A percentile compares a stretch with the other conserved stretches of the same genome.
These are phyloP conservation scores for Alternaria alternata DNA, from an alignment of 2,329 filamentous ascomycete genomes.

Conservation along the genomic window DNA sequence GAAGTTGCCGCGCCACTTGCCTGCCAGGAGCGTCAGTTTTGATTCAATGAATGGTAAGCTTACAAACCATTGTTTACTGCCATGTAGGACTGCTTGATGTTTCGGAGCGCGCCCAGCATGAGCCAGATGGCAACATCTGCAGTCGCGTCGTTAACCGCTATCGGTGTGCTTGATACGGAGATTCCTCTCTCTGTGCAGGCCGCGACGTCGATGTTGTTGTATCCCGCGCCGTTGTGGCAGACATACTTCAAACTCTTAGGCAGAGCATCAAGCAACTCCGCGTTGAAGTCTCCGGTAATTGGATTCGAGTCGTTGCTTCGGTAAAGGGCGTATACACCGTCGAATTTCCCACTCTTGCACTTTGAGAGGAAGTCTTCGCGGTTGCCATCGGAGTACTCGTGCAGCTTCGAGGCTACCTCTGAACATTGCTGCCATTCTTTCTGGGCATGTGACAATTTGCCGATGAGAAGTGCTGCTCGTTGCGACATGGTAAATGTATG, in stretches of 20 bases:
- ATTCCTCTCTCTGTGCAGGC: constrained; percentile 60
- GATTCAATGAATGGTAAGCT: constrained; percentile 2
- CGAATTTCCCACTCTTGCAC: constrained; percentile 62
- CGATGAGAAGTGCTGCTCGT: constrained; percentile 56
- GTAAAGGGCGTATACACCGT: constrained; percentile 65
- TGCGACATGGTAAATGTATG: constrained; percentile 36
- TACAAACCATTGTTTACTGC: constrained; percentile 55
- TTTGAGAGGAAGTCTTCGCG: constrained; percentile 64
- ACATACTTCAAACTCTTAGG: constrained; percentile 55
- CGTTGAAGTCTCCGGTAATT: constrained; percentile 57
- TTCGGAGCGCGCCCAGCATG: constrained; percentile 61
- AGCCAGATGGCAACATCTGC: constrained; percentile 61
- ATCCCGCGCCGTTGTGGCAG: constrained; percentile 63
- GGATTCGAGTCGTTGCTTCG: constrained; percentile 66
- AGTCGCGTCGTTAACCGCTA: constrained; percentile 61
- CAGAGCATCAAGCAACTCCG: constrained; percentile 53
- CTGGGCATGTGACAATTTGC: constrained; percentile 54
- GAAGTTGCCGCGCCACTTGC: constrained; percentile 57
- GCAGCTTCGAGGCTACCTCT: constrained; percentile 42
- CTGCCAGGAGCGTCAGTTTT: constrained; percentile 25
- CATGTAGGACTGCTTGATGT: constrained; percentile 57
- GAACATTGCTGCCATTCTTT: constrained; percentile 57
- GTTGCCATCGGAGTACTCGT: constrained; percentile 64
- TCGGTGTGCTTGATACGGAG: constrained; percentile 56
- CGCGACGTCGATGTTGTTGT: constrained; percentile 66